phyloP scores from a whole-genome alignment of 2,329 filamentous ascomycete species.

The Aureobasidium pullulans region DNA sequence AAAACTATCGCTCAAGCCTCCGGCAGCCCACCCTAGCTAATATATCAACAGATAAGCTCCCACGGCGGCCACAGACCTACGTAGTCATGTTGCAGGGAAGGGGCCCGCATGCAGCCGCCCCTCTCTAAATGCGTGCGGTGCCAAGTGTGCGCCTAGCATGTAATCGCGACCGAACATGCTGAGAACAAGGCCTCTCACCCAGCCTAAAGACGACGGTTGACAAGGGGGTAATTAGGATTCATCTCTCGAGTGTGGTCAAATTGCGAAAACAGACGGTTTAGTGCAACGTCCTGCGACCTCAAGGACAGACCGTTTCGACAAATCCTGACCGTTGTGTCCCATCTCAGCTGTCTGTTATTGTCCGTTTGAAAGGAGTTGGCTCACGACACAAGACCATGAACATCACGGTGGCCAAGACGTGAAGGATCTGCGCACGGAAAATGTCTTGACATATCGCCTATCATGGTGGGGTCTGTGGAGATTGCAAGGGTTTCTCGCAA shows the following conservation, averaged over 20 bases:
- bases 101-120: conserved; percentile 6
- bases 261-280: not conserved
- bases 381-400: not conserved
- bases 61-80: not conserved
- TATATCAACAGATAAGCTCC: conserved; percentile 7
- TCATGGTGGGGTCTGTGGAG: conserved; percentile 10
- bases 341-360: conserved; percentile 3
- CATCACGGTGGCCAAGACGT: not conserved
- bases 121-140: not conserved
- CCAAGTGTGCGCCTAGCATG: not conserved
- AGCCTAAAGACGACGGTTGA: not conserved
- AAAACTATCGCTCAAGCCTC: conserved; percentile 1
- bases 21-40: conserved; percentile 2
- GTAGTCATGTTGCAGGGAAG: not conserved
- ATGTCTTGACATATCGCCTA: not conserved
- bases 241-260: not conserved
- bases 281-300: conserved; percentile 4
- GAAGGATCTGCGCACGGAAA: conserved; percentile 5
- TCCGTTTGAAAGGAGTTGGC: not conserved
- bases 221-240: conserved; percentile 8
- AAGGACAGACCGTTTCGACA: not conserved
- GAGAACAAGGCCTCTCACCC: not conserved
- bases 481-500: not conserved
- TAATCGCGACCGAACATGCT: not conserved
- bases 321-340: not conserved